Evolutionary conservation across 1,284 basidiomycete species (phyloP).

Genomic region (Apiotrichum domesticum): DNA sequence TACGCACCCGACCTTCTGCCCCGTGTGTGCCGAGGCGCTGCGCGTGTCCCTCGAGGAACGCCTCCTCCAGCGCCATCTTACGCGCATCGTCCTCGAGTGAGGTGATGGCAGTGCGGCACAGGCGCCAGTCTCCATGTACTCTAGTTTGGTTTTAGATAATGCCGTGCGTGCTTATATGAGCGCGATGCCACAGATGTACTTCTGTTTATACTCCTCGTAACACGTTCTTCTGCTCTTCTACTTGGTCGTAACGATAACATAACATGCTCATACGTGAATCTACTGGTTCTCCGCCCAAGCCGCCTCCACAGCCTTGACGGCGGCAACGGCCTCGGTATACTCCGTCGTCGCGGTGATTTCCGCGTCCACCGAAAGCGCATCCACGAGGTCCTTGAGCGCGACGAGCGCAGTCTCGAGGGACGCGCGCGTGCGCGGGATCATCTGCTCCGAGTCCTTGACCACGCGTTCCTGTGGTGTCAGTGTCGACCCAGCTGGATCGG

Average conservation of each 20-base stretch:
- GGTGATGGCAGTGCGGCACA: no score
- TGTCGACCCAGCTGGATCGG: no score
- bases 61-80: constrained; percentile 24
- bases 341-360: constrained; percentile 20
- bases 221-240: no score
- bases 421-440: constrained; percentile 63
- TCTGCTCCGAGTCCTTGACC: constrained; percentile 70
- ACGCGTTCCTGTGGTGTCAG: constrained; percentile 57
- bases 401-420: constrained; percentile 59
- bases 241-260: no score
- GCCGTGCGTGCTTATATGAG: no score
- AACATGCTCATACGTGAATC: no score
- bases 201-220: no score
- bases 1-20: constrained; percentile 57
- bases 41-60: constrained; percentile 16
- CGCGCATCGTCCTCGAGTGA: constrained; percentile 9
- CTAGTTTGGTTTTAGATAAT: no score
- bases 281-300: constrained; percentile 13
- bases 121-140: no score
- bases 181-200: no score
- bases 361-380: constrained; percentile 20
- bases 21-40: constrained; percentile 65
- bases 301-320: constrained; percentile 24
- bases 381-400: constrained; percentile 63
- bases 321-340: constrained; percentile 22